Percentiles rank a stretch among this genome's conserved stretches.
Evolutionary conservation across 2,329 filamentous ascomycete species (phyloP).

Genomic region (Verticillium albo-atrum): DNA sequence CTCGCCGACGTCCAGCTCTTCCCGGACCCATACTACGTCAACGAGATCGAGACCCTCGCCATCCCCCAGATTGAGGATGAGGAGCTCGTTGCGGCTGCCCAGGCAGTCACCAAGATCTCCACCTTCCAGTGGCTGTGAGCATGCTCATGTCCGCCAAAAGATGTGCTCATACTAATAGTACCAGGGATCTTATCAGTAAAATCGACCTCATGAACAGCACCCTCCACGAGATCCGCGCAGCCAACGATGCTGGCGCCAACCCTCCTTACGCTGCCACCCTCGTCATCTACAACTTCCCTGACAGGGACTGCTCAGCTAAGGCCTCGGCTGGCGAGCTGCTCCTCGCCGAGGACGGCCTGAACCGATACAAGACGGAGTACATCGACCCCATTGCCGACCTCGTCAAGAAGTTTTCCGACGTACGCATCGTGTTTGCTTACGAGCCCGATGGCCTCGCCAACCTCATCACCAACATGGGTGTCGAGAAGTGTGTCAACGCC

Average conservation of each 20-base stretch:
- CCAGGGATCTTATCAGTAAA: slow-evolving; percentile 26
- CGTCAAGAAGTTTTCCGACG: slow-evolving; percentile 9
- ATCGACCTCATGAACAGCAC: slow-evolving; percentile 23
- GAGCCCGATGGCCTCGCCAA: slow-evolving; percentile 32
- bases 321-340: slow-evolving; percentile 29
- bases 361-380: slow-evolving; percentile 25
- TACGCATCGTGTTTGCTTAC: slow-evolving; percentile 9
- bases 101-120: slow-evolving; percentile 22
- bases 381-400: slow-evolving; percentile 21
- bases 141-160: not conserved
- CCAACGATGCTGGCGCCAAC: slow-evolving; percentile 11
- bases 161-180: not conserved
- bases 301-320: slow-evolving; percentile 30
- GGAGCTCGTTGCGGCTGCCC: slow-evolving; percentile 33
- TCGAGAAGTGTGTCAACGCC: slow-evolving; percentile 22
- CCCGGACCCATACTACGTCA: slow-evolving; percentile 30
- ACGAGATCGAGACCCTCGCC: slow-evolving; percentile 36
- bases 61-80: slow-evolving; percentile 47
- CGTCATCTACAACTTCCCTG: slow-evolving; percentile 32
- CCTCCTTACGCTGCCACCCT: slow-evolving; percentile 21
- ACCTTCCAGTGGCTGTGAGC: slow-evolving; percentile 23
- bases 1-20: slow-evolving; percentile 26
- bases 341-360: slow-evolving; percentile 21
- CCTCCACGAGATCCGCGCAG: slow-evolving; percentile 19
- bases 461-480: slow-evolving; percentile 27